Evolutionary conservation across 805 yeast species (phyloP), one percentile per base, ranked within the genome.

Genomic region (Isabelozyma pseudorhagii): DNA sequence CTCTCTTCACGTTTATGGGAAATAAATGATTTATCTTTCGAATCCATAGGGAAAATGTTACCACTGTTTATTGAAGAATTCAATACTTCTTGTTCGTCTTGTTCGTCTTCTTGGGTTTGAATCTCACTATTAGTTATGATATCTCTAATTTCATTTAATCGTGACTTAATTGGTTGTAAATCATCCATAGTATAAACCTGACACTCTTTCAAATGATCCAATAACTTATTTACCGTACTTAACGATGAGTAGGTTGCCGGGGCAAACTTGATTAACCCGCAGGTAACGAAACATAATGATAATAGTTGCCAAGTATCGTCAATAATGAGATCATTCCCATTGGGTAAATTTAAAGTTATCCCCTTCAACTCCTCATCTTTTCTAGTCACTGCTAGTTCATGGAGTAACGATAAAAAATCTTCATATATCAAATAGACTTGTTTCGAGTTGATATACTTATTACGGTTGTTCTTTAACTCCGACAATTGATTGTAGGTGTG

Each of bases 241-340:
- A 93, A 71, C 3, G 96, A 88, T 5, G 96, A 93, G 68, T 88
- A 94, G 0, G 97, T 89, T 4, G 97, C 97, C 1, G 98, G 97
- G 1, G 97, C 96, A 36, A 90, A 80, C 57, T 90, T 85, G 44
- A 87, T 87, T 58, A 90, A 74, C 3, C 99, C 99, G 51, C 96
- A 94, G 2, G 98, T 89, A 61, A 93, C 81, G 67, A 92, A 89
- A 56, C 94, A 87, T 46, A 94, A 75, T 11, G 96, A 87, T 42
- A 93, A 71, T 44, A 94, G 71, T 66, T 93, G 97, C 77, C 93
- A 90, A 18, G 88, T 89, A 60, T 92, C 97, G 66, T 92, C 97
- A 41, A 89, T 75, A 9, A 88, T 77, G 8, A 82, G 74, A 61
- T 92, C 97, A 13, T 88, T 89, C 52, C 68, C 64, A 53, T 78